Percentiles rank a stretch among this genome's conserved stretches.
Conservation (phyloP, 768 basidiomycete species). For the Rhizopogon vesiculosus region DNA sequence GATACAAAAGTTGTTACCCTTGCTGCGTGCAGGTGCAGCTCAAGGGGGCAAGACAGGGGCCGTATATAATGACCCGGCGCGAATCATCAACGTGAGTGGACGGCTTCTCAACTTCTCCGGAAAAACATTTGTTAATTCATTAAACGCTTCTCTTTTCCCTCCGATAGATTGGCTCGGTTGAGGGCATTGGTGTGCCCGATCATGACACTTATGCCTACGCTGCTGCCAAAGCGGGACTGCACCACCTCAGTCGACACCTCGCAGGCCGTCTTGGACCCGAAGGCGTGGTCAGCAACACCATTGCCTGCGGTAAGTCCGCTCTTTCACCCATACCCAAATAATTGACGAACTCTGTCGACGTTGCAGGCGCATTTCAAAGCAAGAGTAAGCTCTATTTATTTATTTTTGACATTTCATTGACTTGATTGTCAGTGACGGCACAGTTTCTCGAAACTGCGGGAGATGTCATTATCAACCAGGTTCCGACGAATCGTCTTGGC, state of each 20-base stretch:
- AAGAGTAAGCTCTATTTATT: constrained; percentile 26
- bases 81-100: constrained; percentile 52
- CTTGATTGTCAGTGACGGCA: constrained; percentile 42
- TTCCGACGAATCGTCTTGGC: constrained; percentile 54
- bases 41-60: constrained; percentile 32
- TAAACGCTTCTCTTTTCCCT: neutral
- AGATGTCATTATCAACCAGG: constrained; percentile 34
- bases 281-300: constrained; percentile 57
- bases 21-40: constrained; percentile 44
- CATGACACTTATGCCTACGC: constrained; percentile 65
- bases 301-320: constrained; percentile 49
- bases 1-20: constrained; percentile 55
- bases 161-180: constrained; percentile 56
- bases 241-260: constrained; percentile 55
- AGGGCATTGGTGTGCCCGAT: constrained; percentile 46
- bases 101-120: neutral
- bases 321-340: neutral
- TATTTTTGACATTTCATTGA: neutral
- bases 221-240: constrained; percentile 57
- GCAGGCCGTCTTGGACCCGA: constrained; percentile 52
- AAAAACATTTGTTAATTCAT: neutral
- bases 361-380: constrained; percentile 34
- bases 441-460: constrained; percentile 43
- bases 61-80: constrained; percentile 42
- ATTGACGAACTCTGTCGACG: neutral